These are phyloP conservation scores for Saccharomyces uvarum DNA, from an alignment of 1,139 yeast genomes.

Conservation along the genomic window DNA sequence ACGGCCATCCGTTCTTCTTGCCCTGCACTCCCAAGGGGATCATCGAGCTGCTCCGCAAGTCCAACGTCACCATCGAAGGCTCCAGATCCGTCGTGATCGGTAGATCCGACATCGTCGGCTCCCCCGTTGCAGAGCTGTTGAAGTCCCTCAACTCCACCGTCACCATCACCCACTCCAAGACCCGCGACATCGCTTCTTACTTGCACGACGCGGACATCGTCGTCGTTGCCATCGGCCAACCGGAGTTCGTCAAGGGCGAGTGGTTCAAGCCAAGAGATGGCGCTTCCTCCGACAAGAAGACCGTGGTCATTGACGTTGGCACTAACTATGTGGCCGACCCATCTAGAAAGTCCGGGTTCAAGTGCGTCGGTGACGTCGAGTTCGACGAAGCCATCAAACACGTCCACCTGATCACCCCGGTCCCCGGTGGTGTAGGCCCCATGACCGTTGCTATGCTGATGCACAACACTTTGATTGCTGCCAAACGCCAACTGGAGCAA, in stretches of 20 bases:
- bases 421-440: conserved; percentile 99
- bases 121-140: conserved; percentile 80
- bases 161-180: conserved; percentile 60
- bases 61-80: conserved; percentile 61
- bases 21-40: conserved; percentile 98
- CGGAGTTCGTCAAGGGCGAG: conserved; percentile 76
- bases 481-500: conserved; percentile 40
- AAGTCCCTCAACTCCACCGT: conserved; percentile 79
- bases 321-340: conserved; percentile 79
- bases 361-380: conserved; percentile 92
- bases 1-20: conserved; percentile 75
- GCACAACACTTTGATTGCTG: conserved; percentile 79
- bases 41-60: conserved; percentile 61
- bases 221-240: conserved; percentile 84
- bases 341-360: conserved; percentile 71
- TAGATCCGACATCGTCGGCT: conserved; percentile 92
- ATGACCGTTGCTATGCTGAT: conserved; percentile 97
- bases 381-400: conserved; percentile 56
- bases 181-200: conserved; percentile 53
- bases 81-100: conserved; percentile 91
- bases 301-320: conserved; percentile 92
- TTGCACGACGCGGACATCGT: conserved; percentile 79
- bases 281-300: conserved; percentile 47
- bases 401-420: conserved; percentile 84
- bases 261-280: conserved; percentile 44